Evolutionary conservation across 2,329 filamentous ascomycete genomes (phyloP).

Genomic region (Cyclaneusma minus): DNA sequence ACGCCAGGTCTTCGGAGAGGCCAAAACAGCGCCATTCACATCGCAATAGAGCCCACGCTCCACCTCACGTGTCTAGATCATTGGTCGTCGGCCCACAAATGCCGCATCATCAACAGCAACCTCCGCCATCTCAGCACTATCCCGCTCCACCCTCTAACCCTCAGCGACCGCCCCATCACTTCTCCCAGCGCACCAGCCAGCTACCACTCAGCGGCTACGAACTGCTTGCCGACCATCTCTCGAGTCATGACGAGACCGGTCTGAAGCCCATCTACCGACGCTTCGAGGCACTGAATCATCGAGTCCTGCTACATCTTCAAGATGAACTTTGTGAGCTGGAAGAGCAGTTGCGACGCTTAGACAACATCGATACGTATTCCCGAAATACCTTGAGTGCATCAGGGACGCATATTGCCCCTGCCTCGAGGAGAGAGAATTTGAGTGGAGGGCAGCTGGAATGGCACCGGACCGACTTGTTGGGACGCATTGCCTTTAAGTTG

Average conservation of each 20-base stretch:
- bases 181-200: slow-evolving; percentile 23
- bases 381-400: slow-evolving; percentile 11
- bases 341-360: slow-evolving; percentile 56
- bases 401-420: slow-evolving; percentile 30
- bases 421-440: slow-evolving; percentile 39
- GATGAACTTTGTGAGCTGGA: slow-evolving; percentile 74
- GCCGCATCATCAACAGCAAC: slow-evolving; percentile 15
- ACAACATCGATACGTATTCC: slow-evolving; percentile 37
- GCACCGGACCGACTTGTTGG: slow-evolving; percentile 43
- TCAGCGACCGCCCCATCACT: slow-evolving; percentile 13
- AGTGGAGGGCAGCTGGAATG: slow-evolving; percentile 40
- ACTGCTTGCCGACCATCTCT: slow-evolving; percentile 39
- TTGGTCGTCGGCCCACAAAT: slow-evolving; percentile 22
- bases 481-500: slow-evolving; percentile 48
- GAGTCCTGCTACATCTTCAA: slow-evolving; percentile 68
- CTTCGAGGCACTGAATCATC: slow-evolving; percentile 71
- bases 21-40: slow-evolving; percentile 4
- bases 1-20: slow-evolving; percentile 12
- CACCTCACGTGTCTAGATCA: slow-evolving; percentile 20
- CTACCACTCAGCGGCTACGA: slow-evolving; percentile 43
- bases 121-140: neutral
- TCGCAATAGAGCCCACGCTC: slow-evolving; percentile 24
- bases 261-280: slow-evolving; percentile 58
- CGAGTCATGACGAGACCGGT: slow-evolving; percentile 14
- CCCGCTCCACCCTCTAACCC: neutral